phyloP scores from a whole-genome alignment of 75 land plant genomes.

The Ceratopteris richardii region DNA sequence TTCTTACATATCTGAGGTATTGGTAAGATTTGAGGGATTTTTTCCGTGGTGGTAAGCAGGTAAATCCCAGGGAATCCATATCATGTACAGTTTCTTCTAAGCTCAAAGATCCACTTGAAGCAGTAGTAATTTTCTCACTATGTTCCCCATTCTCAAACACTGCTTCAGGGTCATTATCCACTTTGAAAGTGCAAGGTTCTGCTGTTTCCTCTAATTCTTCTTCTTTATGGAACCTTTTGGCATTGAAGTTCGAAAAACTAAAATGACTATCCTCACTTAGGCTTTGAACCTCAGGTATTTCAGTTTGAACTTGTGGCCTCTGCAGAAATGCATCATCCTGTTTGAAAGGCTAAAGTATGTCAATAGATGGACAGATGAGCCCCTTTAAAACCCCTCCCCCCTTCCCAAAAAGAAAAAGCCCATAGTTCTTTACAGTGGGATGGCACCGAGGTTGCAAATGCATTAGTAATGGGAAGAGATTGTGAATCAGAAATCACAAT shows the following conservation, averaged over 20 bases:
- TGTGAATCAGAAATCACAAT: too few relatives aligned
- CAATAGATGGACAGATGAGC: too few relatives aligned
- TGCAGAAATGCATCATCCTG: too few relatives aligned
- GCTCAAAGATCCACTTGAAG: not conserved
- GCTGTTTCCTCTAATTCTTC: not conserved
- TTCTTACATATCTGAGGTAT: constrained; percentile 47
- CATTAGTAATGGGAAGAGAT: too few relatives aligned
- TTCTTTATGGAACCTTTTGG: not conserved
- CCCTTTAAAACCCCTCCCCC: too few relatives aligned
- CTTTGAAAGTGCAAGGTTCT: not conserved
- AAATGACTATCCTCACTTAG: constrained; percentile 7
- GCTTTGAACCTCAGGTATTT: not conserved
- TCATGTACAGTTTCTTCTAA: constrained; percentile 33
- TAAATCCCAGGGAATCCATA: constrained; percentile 66
- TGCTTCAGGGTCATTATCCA: not conserved
- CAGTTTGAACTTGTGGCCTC: not conserved
- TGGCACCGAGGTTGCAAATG: too few relatives aligned
- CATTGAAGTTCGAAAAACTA: not conserved
- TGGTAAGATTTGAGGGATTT: constrained; percentile 13
- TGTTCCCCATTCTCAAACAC: not conserved
- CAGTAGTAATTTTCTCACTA: not conserved
- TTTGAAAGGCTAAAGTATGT: too few relatives aligned
- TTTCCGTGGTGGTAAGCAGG: constrained; percentile 44
- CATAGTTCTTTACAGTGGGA: too few relatives aligned
- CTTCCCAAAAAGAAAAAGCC: too few relatives aligned